phyloP scores from a whole-genome alignment of 2,329 filamentous ascomycete species.

The Colletotrichum graminicola region DNA sequence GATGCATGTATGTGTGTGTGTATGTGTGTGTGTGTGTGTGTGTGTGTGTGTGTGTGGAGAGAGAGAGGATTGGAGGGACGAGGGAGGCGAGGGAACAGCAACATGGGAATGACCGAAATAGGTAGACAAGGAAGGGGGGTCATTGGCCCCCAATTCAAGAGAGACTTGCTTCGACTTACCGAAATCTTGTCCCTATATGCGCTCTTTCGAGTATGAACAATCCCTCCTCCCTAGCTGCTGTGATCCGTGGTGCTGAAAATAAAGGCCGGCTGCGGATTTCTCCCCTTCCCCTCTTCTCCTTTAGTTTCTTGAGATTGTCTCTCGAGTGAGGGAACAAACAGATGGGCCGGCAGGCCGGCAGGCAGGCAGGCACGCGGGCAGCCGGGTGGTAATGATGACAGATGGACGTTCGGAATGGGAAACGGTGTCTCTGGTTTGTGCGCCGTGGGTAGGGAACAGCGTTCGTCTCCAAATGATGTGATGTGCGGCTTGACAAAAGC shows the following conservation, averaged over 20 bases:
- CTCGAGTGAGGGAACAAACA: no score
- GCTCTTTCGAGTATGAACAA: constrained; percentile 1
- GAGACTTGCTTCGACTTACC: constrained; percentile 16
- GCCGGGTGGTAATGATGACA: constrained; percentile 10
- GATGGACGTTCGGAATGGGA: constrained; percentile 10
- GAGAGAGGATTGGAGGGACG: background rate
- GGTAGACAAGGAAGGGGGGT: constrained; percentile 7
- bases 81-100: constrained; percentile 11
- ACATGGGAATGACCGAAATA: constrained; percentile 8
- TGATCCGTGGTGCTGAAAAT: background rate
- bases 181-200: background rate
- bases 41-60: background rate
- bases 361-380: background rate
- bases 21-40: background rate
- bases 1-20: background rate
- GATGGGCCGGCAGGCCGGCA: background rate
- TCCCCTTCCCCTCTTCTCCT: background rate
- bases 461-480: constrained; percentile 40
- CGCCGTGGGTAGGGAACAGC: constrained; percentile 26
- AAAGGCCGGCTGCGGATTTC: background rate
- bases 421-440: constrained; percentile 24
- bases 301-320: background rate
- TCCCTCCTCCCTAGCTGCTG: background rate
- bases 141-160: background rate
- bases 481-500: constrained; percentile 36